phyloP scores from a whole-genome alignment of 192 early-diverging fungal species.

The Coemansia sp. region DNA sequence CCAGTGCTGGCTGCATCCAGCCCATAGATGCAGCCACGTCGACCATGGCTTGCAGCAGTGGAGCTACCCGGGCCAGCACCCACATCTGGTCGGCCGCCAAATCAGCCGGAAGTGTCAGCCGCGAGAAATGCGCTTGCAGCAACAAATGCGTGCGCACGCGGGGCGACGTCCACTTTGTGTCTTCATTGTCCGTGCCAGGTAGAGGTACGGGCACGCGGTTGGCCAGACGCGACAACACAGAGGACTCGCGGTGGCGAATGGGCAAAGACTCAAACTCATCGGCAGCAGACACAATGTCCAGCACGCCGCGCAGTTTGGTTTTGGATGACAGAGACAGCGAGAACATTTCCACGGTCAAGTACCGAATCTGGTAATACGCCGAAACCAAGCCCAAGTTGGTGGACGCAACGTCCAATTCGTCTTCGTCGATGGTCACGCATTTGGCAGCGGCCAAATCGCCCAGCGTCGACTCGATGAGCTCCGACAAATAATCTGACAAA shows the following conservation, averaged over 20 bases:
- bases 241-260: constrained; percentile 91
- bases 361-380: constrained; percentile 95
- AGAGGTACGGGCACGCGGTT: constrained; percentile 72
- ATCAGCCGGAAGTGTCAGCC: constrained; percentile 86
- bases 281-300: constrained; percentile 92
- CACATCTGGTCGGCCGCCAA: constrained; percentile 87
- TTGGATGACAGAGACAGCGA: constrained; percentile 79
- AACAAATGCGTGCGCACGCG: constrained; percentile 92
- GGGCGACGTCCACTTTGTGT: constrained; percentile 69
- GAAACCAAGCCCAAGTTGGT: constrained; percentile 97
- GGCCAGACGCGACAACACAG: constrained; percentile 73
- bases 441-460: constrained; percentile 84
- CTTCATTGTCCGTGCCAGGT: constrained; percentile 5
- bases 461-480: constrained; percentile 89
- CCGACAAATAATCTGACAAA: constrained; percentile 89
- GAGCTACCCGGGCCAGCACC: constrained; percentile 66
- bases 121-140: constrained; percentile 93
- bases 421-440: constrained; percentile 56
- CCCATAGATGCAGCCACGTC: constrained; percentile 92
- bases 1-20: constrained; percentile 85
- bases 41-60: constrained; percentile 88
- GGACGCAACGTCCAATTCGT: constrained; percentile 59
- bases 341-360: constrained; percentile 92
- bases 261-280: constrained; percentile 92
- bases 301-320: constrained; percentile 85